Conservation (phyloP, 768 basidiomycete species). For the Mycena olivaceomarginata region DNA sequence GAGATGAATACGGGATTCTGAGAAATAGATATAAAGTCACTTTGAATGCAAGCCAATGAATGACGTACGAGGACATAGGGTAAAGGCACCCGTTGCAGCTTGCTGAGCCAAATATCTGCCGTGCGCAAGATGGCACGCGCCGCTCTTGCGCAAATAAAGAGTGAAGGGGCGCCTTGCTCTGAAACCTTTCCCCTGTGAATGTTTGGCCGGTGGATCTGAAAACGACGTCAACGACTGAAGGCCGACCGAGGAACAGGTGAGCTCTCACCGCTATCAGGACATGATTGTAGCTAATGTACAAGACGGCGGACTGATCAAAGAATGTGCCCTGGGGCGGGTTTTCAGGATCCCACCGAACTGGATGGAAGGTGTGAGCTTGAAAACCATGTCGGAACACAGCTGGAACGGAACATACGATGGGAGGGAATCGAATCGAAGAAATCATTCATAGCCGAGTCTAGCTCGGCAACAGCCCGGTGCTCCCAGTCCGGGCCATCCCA, state of each 20-base stretch:
- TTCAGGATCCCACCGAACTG: constrained; percentile 48
- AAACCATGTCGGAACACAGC: neutral
- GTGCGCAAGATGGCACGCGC: constrained; percentile 68
- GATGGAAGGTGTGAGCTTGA: neutral
- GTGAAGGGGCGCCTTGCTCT: constrained; percentile 61
- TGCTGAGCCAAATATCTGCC: constrained; percentile 51
- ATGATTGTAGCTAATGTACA: constrained; percentile 64
- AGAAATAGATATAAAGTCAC: neutral
- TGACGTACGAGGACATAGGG: constrained; percentile 29
- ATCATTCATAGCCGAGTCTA: constrained; percentile 58
- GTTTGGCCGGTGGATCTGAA: constrained; percentile 66
- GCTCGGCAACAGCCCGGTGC: constrained; percentile 66
- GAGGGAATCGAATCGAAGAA: constrained; percentile 79
- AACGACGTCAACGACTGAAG: constrained; percentile 41
- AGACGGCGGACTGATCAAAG: constrained; percentile 61
- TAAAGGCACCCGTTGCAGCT: constrained; percentile 14
- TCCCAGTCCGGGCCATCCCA: constrained; percentile 74
- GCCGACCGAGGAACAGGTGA: constrained; percentile 56
- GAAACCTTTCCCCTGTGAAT: constrained; percentile 53
- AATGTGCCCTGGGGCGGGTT: constrained; percentile 47
- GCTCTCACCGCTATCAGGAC: constrained; percentile 60
- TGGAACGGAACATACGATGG: constrained; percentile 60
- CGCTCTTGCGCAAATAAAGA: constrained; percentile 72
- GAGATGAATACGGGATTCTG: constrained; percentile 8
- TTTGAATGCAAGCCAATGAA: neutral